Evolutionary conservation across 768 basidiomycete species (phyloP), one percentile per base, ranked within the genome.

Genomic region (Coprinellus micaceus): DNA sequence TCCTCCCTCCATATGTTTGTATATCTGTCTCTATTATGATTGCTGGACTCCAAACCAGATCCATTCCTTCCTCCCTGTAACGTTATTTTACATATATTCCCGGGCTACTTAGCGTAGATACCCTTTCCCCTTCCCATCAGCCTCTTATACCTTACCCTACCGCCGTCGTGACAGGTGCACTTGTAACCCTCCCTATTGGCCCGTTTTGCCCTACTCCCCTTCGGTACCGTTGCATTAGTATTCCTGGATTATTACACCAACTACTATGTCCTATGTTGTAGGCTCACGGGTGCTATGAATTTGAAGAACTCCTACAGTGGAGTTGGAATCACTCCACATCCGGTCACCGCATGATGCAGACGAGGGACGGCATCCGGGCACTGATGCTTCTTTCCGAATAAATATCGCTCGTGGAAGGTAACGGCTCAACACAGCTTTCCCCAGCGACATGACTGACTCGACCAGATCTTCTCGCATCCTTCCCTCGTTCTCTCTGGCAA

Each of bases 401-500:
- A 33, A 33, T 33, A 33, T 33, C 33, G n/a, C n/a, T 33, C 13
- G 33, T 6, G 33, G 13, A 33, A 33, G 7, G 13, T 6, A 13
- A 33, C 33, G 33, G 33, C 13, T 33, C 33, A 33, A 33, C 33
- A 6, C 13, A 33, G 6, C 33, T 13, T 33, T 19, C 28, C 15
- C 19, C 33, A 5, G 26, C 52, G 15, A 22, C 41, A 59, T 57
- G 30, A 52, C 57, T 37, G 49, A 59, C 60, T 30, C 62, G n/a
- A 47, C 59, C 36, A 57, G 54, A 41, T 43, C 61, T 41, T 74
- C 77, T 13, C 82, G 75, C 64, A 83, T 85, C 4, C 78, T 95
- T 36, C 82, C 87, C 10, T 78, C 82, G 25, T 89, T 96, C 66
- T 93, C 91, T 10, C 81, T 96, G 76, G 76, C 83, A 67, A 81